These are phyloP conservation scores for Erodium texanum DNA, from an alignment of 441 rosid genomes.

Conservation along the genomic window DNA sequence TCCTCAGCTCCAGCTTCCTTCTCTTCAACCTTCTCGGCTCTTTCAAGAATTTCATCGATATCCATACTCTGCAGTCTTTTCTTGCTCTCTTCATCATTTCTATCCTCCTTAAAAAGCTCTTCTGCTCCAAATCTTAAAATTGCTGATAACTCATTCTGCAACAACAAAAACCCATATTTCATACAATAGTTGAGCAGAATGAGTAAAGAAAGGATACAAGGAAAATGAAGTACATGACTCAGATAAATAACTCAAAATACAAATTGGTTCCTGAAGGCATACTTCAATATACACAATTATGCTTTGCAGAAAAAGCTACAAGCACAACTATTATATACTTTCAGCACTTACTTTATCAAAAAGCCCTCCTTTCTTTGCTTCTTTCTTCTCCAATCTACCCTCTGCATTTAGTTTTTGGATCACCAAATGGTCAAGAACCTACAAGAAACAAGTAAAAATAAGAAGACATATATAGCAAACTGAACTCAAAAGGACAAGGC, in stretches of 20 bases:
- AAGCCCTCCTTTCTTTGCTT: constrained; percentile 74
- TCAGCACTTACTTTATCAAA: constrained; percentile 39
- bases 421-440: constrained; percentile 99
- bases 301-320: not conserved
- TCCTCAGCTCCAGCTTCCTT: constrained; percentile 51
- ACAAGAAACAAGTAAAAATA: constrained; percentile 21
- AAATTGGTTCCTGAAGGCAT: not conserved
- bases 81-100: constrained; percentile 93
- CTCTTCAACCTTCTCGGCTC: constrained; percentile 98
- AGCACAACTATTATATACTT: not conserved
- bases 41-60: constrained; percentile 94
- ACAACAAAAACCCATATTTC: constrained; percentile 15
- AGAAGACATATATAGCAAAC: constrained; percentile 14
- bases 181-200: not conserved
- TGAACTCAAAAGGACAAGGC: constrained; percentile 1
- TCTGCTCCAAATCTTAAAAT: constrained; percentile 98
- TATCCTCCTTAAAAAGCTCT: constrained; percentile 95
- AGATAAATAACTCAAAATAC: not conserved
- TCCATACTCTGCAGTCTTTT: constrained; percentile 84
- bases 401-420: constrained; percentile 99
- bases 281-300: not conserved
- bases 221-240: not conserved
- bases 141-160: constrained; percentile 95
- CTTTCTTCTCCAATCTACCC: constrained; percentile 99
- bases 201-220: not conserved